Evolutionary conservation across 2,329 filamentous ascomycete genomes (phyloP).

Genomic region (Trichoderma gracile): DNA sequence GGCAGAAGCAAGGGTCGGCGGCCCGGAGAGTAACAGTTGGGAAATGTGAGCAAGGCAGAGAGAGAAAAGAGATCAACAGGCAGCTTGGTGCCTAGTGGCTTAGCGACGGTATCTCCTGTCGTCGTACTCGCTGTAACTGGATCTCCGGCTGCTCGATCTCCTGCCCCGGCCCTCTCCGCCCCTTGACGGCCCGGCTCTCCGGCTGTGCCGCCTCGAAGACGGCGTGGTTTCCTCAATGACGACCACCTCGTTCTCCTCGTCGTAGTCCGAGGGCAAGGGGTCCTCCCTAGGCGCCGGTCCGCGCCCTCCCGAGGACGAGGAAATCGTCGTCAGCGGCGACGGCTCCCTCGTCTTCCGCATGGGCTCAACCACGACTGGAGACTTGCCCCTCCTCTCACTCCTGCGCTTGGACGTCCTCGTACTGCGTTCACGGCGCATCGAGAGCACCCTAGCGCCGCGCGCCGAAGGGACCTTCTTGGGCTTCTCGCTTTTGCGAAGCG

Average conservation of each 20-base stretch:
- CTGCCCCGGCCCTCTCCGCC: slow-evolving; percentile 26
- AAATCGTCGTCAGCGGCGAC: slow-evolving; percentile 33
- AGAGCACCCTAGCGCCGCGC: slow-evolving; percentile 23
- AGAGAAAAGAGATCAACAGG: neutral
- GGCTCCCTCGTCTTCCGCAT: slow-evolving; percentile 24
- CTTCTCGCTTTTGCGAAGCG: slow-evolving; percentile 23
- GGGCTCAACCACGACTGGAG: slow-evolving; percentile 30
- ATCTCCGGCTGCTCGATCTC: slow-evolving; percentile 31
- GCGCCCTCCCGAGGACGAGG: slow-evolving; percentile 3
- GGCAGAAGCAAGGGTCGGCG: neutral
- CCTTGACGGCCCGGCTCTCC: slow-evolving; percentile 19
- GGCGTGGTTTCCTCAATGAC: slow-evolving; percentile 41
- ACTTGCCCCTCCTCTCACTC: slow-evolving; percentile 6
- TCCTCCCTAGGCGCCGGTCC: slow-evolving; percentile 6
- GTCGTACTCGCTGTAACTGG: slow-evolving; percentile 24
- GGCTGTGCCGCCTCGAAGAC: slow-evolving; percentile 30
- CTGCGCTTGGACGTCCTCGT: slow-evolving; percentile 37
- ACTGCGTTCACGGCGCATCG: slow-evolving; percentile 26
- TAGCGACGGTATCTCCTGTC: slow-evolving; percentile 19
- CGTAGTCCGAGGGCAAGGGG: slow-evolving; percentile 33
- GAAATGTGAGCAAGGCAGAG: no score
- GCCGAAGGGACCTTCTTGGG: slow-evolving; percentile 19
- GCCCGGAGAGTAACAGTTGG: neutral
- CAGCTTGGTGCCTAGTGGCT: neutral
- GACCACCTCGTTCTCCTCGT: slow-evolving; percentile 43